Conservation (phyloP, 495 filamentous ascomycete genomes). For the Penicillium taxi region DNA sequence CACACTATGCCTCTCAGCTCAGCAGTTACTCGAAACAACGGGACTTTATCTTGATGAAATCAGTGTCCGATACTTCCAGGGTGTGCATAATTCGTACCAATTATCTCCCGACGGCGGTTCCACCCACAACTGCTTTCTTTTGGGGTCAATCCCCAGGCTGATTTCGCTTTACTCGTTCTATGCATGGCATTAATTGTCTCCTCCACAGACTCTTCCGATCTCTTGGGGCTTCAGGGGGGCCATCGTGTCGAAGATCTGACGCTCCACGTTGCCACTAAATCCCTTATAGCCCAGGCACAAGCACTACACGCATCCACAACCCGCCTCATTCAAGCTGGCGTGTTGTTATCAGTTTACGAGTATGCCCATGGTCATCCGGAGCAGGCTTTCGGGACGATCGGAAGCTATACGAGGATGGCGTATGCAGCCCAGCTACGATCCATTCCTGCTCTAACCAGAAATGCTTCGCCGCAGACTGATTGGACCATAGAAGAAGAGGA, state of each 20-base stretch:
- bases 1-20: constrained; percentile 15
- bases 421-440: constrained; percentile 14
- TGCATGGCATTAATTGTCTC: constrained; percentile 24
- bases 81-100: constrained; percentile 26
- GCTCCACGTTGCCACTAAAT: constrained; percentile 28
- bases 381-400: constrained; percentile 24
- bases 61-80: constrained; percentile 26
- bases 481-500: constrained; percentile 17
- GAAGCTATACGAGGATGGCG: constrained; percentile 21
- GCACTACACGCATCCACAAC: constrained; percentile 19
- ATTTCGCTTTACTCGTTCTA: constrained; percentile 30
- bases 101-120: constrained; percentile 29
- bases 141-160: constrained; percentile 9
- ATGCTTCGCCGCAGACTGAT: too few relatives aligned
- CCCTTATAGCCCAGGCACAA: constrained; percentile 29
- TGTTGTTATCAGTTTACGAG: constrained; percentile 25
- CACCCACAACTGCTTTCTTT: constrained; percentile 14
- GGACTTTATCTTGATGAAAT: constrained; percentile 29
- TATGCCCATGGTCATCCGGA: constrained; percentile 23
- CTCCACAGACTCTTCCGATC: not conserved
- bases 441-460: not conserved
- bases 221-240: not conserved
- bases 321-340: constrained; percentile 28
- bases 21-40: constrained; percentile 21
- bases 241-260: constrained; percentile 11